Percentiles rank a stretch among this genome's conserved stretches.
phyloP scores from a whole-genome alignment of 306 rosid species.

The Quercus suber region DNA sequence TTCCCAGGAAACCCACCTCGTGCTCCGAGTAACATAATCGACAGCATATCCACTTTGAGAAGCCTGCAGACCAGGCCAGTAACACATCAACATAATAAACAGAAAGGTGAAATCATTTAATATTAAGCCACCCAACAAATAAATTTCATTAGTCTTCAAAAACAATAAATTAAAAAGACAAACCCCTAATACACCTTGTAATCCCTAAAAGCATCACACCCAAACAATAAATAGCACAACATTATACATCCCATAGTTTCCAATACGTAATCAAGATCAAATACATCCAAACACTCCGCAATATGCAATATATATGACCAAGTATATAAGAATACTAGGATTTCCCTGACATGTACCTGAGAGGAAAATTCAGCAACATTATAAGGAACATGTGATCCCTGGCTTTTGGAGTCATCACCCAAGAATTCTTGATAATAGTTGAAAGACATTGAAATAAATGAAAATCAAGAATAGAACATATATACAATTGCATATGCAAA shows the following conservation, averaged over 20 bases:
- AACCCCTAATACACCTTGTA: not conserved
- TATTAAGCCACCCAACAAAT: not conserved
- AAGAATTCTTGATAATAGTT: slow-evolving; percentile 66
- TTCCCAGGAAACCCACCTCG: slow-evolving; percentile 95
- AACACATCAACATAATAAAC: not conserved
- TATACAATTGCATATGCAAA: not conserved
- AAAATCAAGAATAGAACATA: slow-evolving; percentile 16
- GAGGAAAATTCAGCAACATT: slow-evolving; percentile 90
- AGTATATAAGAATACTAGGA: not conserved
- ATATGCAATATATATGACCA: not conserved
- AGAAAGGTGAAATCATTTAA: not conserved
- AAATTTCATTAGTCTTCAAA: not conserved
- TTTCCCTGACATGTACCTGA: slow-evolving; percentile 48
- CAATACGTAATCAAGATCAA: not conserved
- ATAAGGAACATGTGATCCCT: slow-evolving; percentile 97
- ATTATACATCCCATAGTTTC: not conserved
- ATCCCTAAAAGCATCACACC: not conserved
- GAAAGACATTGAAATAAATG: slow-evolving; percentile 2
- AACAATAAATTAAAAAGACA: not conserved
- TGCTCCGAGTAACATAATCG: slow-evolving; percentile 88
- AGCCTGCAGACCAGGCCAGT: slow-evolving; percentile 47
- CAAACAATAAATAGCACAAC: not conserved
- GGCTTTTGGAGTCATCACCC: slow-evolving; percentile 99
- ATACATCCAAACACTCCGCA: not conserved
- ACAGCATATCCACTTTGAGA: slow-evolving; percentile 94